Evolutionary conservation across 129 eudicot species (phyloP), one percentile per base, ranked within the genome.

Genomic region (Tagetes erecta): DNA sequence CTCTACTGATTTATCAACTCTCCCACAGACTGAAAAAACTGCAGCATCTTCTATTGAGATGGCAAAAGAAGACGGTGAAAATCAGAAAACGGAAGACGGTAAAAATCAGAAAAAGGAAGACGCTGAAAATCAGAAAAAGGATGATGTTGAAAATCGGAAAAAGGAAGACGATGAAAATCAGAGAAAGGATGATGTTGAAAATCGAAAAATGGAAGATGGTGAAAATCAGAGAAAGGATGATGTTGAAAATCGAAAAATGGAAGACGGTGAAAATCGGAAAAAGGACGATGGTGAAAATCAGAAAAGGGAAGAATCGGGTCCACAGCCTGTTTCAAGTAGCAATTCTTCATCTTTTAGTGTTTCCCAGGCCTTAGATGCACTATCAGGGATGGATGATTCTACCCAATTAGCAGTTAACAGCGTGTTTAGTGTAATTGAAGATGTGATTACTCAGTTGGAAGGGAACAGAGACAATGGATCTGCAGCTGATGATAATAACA

Each of bases 361-460:
- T 84, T 70, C 94, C 69, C 90, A 85, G 75, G 97, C 99, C 67
- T 78, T 95, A 0, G 89, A 87, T 78, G 96, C 99, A 12, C 81
- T 95, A 63, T 80, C 94, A 64, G 96, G 97, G 52, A 80, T 91
- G 62, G 99, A 95, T 82, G 99, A 91, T 87, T 91, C 99, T n/a
- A 95, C 97, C 33, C 99, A 95, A 82, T 70, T 84, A 78, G 99
- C 99, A 36, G 99, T 95, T 59, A 88, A 85, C 81, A 95, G 88
- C 78, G 94, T 95, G 12, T 95, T 91, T 78, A 70, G 85, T 85
- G 99, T 88, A 30, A 86, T 95, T 73, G 99, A 91, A 80, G 92
- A 78, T 80, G 78, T 95, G 92, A 95, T 95, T 78, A 89, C 92
- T 78, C 97, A 87, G 52, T 62, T 91, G 72, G 99, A 90, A 70